phyloP scores from a whole-genome alignment of 2,329 filamentous ascomycete species.

The Dothistroma septosporum region DNA sequence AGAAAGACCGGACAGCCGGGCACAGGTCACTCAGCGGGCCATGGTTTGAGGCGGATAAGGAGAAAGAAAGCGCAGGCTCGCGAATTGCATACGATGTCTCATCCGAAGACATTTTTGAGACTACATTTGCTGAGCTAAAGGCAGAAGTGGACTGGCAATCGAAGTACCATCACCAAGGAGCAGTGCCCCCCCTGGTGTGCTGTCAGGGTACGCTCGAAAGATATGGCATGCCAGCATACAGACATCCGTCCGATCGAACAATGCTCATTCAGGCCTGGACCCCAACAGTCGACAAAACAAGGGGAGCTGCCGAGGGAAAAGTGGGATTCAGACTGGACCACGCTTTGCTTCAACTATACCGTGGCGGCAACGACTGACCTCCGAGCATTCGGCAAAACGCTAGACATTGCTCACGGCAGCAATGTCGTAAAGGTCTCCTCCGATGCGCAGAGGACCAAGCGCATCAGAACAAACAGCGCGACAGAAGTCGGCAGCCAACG shows the following conservation, averaged over 20 bases:
- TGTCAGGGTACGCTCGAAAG: constrained; percentile 75
- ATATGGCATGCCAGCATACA: constrained; percentile 86
- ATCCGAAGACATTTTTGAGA: constrained; percentile 45
- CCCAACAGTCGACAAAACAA: constrained; percentile 64
- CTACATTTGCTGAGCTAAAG: constrained; percentile 66
- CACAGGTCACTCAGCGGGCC: constrained; percentile 7
- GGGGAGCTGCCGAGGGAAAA: constrained; percentile 62
- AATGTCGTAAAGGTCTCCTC: constrained; percentile 90
- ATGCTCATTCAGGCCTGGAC: constrained; percentile 74
- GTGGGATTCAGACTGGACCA: constrained; percentile 85
- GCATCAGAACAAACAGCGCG: constrained; percentile 73
- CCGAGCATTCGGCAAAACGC: constrained; percentile 96
- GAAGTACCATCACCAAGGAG: constrained; percentile 88
- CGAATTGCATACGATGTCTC: constrained; percentile 68
- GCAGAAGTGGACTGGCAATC: constrained; percentile 80
- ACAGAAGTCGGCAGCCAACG: constrained; percentile 29
- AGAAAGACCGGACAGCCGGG: not conserved
- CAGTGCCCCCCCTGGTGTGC: constrained; percentile 85
- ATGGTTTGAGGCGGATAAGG: constrained; percentile 28
- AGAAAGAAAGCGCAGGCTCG: constrained; percentile 63
- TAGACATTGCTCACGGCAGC: constrained; percentile 77
- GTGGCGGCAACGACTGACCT: constrained; percentile 88
- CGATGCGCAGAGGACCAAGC: constrained; percentile 88
- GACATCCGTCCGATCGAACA: constrained; percentile 86
- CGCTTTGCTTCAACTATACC: constrained; percentile 87